phyloP scores from a whole-genome alignment of 2,329 filamentous ascomycete species.

The Colletotrichum acutatum region DNA sequence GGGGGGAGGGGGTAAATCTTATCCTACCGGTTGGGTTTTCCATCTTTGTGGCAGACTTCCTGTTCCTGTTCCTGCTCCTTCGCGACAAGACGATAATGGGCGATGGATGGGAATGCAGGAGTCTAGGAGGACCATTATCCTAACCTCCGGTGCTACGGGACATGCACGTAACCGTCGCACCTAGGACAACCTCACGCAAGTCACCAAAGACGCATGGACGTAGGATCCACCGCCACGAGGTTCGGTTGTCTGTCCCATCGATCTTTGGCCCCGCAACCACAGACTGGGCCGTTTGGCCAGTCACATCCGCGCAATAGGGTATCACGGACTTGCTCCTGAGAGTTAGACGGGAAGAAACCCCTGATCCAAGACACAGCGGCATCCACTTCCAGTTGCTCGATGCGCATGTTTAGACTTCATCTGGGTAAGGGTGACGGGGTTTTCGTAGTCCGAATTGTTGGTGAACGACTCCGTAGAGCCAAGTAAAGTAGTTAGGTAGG shows the following conservation, averaged over 20 bases:
- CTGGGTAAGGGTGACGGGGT: background rate
- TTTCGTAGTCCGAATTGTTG: background rate
- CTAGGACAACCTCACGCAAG: background rate
- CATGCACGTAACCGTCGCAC: conserved; percentile 16
- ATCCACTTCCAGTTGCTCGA: background rate
- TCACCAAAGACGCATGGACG: too few species aligned
- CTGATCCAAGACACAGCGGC: background rate
- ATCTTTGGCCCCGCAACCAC: background rate
- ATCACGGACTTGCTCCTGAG: background rate
- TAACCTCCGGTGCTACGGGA: conserved; percentile 6
- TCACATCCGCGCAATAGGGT: background rate
- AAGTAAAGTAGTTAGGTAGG: too few species aligned
- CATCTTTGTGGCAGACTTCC: background rate
- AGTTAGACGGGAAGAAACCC: background rate
- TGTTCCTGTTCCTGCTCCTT: background rate
- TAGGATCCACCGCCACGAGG: conserved; percentile 11
- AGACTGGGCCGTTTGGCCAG: background rate
- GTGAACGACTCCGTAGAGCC: background rate
- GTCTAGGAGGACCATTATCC: background rate
- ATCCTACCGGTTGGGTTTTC: background rate
- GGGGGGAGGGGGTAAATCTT: background rate
- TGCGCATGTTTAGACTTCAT: background rate
- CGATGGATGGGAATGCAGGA: background rate
- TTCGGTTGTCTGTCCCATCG: conserved; percentile 2
- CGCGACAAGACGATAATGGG: background rate